Conservation (phyloP, 148 eudicot genomes). For the Spergularia bocconei region DNA sequence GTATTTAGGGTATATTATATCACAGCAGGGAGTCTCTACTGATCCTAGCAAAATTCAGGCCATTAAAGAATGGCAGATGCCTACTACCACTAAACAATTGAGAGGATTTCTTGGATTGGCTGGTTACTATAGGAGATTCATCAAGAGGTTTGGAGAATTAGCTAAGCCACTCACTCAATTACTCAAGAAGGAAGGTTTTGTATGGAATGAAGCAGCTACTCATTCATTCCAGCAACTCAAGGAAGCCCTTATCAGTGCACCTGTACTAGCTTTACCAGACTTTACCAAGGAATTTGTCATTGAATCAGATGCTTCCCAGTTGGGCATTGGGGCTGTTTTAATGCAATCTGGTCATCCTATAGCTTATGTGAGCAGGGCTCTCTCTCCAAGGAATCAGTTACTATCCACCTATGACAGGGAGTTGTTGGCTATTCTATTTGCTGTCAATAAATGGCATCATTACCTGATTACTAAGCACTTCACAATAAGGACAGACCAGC, state of each 20-base stretch:
- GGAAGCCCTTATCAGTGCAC: neutral
- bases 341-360: neutral
- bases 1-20: neutral
- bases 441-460: neutral
- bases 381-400: neutral
- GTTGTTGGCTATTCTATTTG: neutral
- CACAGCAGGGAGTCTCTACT: neutral
- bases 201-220: neutral
- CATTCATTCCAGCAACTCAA: neutral
- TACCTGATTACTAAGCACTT: neutral
- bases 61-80: neutral
- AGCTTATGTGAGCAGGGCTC: neutral
- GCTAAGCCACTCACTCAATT: neutral
- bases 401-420: conserved; percentile 15
- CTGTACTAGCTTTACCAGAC: neutral
- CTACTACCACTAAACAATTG: neutral
- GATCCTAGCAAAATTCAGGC: neutral
- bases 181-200: neutral
- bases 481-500: conserved; percentile 2
- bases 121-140: neutral
- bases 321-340: too few species aligned
- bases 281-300: neutral
- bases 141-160: neutral
- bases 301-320: too few species aligned
- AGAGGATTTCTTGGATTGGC: neutral